phyloP scores from a whole-genome alignment of 1,284 basidiomycete genomes.

The Apiotrichum akiyoshidainum region DNA sequence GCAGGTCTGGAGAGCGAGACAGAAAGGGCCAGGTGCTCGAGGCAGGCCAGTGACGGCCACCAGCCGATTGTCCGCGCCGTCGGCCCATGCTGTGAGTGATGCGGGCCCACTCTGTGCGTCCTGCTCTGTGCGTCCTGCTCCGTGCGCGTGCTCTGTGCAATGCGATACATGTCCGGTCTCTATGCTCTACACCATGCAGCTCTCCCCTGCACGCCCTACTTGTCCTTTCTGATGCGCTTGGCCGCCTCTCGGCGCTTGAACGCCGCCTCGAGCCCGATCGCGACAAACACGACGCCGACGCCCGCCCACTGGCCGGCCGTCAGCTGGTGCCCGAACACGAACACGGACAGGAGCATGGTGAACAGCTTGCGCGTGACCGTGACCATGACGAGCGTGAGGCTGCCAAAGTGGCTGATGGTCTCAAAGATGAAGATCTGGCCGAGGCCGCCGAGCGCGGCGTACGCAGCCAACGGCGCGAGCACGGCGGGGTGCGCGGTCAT shows the following conservation, averaged over 20 bases:
- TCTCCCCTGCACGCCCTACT: neutral
- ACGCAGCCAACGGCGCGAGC: slow-evolving; percentile 73
- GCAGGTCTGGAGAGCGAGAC: neutral
- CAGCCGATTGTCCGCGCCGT: no score
- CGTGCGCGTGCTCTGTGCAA: no score
- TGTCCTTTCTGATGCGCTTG: slow-evolving; percentile 33
- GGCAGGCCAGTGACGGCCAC: no score
- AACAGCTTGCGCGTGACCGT: slow-evolving; percentile 97
- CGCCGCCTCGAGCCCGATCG: slow-evolving; percentile 88
- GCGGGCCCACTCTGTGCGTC: no score
- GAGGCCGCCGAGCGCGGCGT: slow-evolving; percentile 83
- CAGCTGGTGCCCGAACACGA: slow-evolving; percentile 86
- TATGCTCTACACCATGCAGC: neutral
- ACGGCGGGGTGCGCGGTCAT: slow-evolving; percentile 74
- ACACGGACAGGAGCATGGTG: slow-evolving; percentile 93
- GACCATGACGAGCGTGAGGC: slow-evolving; percentile 86
- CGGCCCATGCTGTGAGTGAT: no score
- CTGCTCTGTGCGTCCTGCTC: no score
- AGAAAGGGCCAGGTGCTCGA: no score
- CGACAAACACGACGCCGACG: slow-evolving; percentile 82
- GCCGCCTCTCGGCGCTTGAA: slow-evolving; percentile 59
- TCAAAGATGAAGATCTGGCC: slow-evolving; percentile 99
- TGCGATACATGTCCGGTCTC: neutral
- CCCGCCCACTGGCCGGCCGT: slow-evolving; percentile 86
- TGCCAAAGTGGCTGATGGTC: slow-evolving; percentile 93